Base-by-base conservation (phyloP, 176 grass and related monocot genomes). In the Phoenix roebelenii region DNA sequence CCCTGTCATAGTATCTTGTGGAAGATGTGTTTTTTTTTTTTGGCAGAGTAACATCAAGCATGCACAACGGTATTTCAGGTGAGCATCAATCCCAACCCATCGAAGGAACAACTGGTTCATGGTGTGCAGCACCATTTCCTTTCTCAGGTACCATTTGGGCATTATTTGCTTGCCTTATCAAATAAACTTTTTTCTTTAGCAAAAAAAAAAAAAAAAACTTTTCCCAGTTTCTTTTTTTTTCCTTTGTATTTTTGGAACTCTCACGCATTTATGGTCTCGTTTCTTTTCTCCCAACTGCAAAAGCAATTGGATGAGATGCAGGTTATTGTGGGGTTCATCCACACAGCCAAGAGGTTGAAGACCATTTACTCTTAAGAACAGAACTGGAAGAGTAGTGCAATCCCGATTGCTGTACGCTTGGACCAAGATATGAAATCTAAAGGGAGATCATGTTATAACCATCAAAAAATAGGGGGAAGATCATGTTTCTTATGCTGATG, bases 261-360 rank as follows among this genome's bases (percentile, higher is more conserved):
- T 12, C 2, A 2, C 1, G 3, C 7, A 44, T 44, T 44, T 44
- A 44, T 12, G 35, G 9, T 44, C 35, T 44, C 14, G 35, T 44
- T 44, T 12, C 9, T 44, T 48, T 22, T 44, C 29, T 16, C 18
- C 4, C 1, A 25, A 55, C 73, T 79, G 20, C 17, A 76, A 19
- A 59, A 87, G 88, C 76, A 87, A 78, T 57, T 92, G 65, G 88
- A 92, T 72, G 88, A 92, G 65, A 59, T 84, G 66, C 88, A 87
- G 75, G 88, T 92, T 48, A 84, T 92, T 57, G 25, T 87, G 69
- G 80, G 59, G 24, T 87, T 92, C 80, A 83, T 86, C 5, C 79
- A 75, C 52, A 71, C 83, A 25, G 80, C 83, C 19, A 92, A 84
- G 76, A 74, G 66, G 69, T 51, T 83, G 59, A 92, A 92, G 72